Conservation (phyloP, 768 basidiomycete genomes). For the Cytidiella melzeri region DNA sequence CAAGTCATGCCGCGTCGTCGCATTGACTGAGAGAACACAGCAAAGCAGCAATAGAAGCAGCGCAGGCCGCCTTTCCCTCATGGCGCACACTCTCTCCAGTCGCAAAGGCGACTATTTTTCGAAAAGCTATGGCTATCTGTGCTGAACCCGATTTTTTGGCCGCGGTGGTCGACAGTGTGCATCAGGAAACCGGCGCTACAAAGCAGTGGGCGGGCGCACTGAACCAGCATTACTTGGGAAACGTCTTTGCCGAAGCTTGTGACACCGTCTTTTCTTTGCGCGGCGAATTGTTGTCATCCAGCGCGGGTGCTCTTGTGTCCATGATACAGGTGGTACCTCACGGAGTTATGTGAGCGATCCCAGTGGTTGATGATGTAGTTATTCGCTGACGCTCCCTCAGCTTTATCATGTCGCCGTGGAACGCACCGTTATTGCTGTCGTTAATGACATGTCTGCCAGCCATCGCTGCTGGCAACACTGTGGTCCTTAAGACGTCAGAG, state of each 20-base stretch:
- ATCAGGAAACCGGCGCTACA: conserved; percentile 31
- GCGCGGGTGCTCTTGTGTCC: conserved; percentile 28
- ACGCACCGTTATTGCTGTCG: conserved; percentile 38
- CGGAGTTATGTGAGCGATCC: conserved; percentile 39
- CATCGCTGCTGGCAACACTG: conserved; percentile 44
- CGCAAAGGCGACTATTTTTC: conserved; percentile 35
- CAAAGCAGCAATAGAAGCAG: conserved; percentile 37
- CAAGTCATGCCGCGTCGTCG: neutral
- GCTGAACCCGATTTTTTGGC: conserved; percentile 32
- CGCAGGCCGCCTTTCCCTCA: conserved; percentile 36
- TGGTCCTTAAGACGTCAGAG: conserved; percentile 44
- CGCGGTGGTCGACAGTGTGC: conserved; percentile 26
- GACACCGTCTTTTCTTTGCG: conserved; percentile 30
- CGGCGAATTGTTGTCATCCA: conserved; percentile 36
- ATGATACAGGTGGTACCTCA: conserved; percentile 36
- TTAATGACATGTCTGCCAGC: conserved; percentile 37
- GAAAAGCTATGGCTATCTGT: conserved; percentile 41
- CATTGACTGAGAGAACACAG: conserved; percentile 9
- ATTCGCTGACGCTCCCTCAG: conserved; percentile 21
- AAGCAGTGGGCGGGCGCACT: conserved; percentile 16
- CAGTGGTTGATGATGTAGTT: neutral
- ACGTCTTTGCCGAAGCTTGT: conserved; percentile 28
- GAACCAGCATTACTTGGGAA: conserved; percentile 21
- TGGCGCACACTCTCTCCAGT: conserved; percentile 35
- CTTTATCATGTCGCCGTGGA: conserved; percentile 47